These are phyloP conservation scores for Lasiodiplodia hormozganensis DNA, from an alignment of 2,329 filamentous ascomycete genomes.

Conservation along the genomic window DNA sequence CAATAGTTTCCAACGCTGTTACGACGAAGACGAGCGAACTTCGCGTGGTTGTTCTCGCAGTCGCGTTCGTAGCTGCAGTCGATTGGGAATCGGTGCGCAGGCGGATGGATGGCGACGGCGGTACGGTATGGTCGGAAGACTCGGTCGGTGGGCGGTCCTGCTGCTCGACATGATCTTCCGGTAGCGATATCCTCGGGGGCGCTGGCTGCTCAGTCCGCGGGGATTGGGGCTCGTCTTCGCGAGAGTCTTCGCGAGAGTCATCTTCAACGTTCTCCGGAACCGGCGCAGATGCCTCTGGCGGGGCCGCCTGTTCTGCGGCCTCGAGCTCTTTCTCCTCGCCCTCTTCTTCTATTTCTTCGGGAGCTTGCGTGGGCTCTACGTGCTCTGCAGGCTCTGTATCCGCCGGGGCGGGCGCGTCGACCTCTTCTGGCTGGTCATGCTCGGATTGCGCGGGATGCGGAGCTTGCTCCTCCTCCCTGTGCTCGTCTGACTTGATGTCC, in stretches of 20 bases:
- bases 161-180: conserved; percentile 5
- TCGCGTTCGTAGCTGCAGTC: conserved; percentile 60
- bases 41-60: conserved; percentile 69
- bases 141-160: conserved; percentile 14
- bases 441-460: conserved; percentile 15
- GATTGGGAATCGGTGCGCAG: conserved; percentile 66
- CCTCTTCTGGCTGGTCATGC: neutral
- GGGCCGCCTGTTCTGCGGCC: neutral
- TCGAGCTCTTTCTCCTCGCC: conserved; percentile 9
- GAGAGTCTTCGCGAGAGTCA: conserved; percentile 33
- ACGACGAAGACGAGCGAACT: conserved; percentile 97
- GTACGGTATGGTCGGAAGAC: conserved; percentile 16
- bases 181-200: conserved; percentile 24
- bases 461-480: conserved; percentile 18
- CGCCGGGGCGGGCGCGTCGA: neutral
- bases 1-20: conserved; percentile 90
- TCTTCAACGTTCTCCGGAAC: conserved; percentile 30
- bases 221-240: conserved; percentile 31
- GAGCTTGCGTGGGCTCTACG: neutral
- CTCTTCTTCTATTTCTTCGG: neutral
- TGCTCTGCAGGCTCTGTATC: neutral
- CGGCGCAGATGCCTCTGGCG: conserved; percentile 32
- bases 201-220: conserved; percentile 8
- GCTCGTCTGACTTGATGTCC: conserved; percentile 23
- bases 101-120: conserved; percentile 20